Base-by-base conservation (phyloP, 108 stramenopile genomes). In the Cyclotella atomus region DNA sequence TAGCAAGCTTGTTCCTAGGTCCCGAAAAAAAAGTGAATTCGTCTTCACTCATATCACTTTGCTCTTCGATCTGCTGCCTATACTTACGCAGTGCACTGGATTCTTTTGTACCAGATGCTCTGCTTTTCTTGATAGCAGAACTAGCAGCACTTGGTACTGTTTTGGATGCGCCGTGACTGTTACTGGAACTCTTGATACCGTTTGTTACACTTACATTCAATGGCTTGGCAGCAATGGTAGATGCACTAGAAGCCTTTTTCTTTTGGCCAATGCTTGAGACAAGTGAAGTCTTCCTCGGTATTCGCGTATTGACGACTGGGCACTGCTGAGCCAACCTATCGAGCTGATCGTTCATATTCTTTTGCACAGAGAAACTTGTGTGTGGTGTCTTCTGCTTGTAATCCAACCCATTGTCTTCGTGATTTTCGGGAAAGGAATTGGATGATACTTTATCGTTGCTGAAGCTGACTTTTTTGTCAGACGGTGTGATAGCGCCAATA, bases 401-500 rank as follows among this genome's bases (percentile, higher is more conserved):
- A n/a, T n/a, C n/a, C n/a, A n/a, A n/a, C n/a, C n/a, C n/a, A n/a
- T n/a, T n/a, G n/a, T n/a, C n/a, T n/a, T n/a, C n/a, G n/a, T n/a
- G n/a, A n/a, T n/a, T n/a, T n/a, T n/a, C n/a, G n/a, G n/a, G n/a
- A n/a, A n/a, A n/a, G n/a, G n/a, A n/a, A n/a, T n/a, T n/a, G n/a
- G n/a, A n/a, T n/a, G n/a, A n/a, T n/a, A n/a, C n/a, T n/a, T n/a
- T n/a, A n/a, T n/a, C n/a, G n/a, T n/a, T n/a, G n/a, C 62, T 70
- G 38, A 81, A 77, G 34, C 71, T 57, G 23, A 77, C 80, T 24
- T 33, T 41, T 38, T 80, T 73, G 30, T 68, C 61, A 57, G 44
- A 34, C 3, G 64, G 24, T 27, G 75, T 70, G 33, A 61, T 62
- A 19, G 80, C 71, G 33, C 82, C 82, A 35, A 83, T 71, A 36